phyloP scores from a whole-genome alignment of 768 basidiomycete genomes.

The Xerocomus potaroensis region DNA sequence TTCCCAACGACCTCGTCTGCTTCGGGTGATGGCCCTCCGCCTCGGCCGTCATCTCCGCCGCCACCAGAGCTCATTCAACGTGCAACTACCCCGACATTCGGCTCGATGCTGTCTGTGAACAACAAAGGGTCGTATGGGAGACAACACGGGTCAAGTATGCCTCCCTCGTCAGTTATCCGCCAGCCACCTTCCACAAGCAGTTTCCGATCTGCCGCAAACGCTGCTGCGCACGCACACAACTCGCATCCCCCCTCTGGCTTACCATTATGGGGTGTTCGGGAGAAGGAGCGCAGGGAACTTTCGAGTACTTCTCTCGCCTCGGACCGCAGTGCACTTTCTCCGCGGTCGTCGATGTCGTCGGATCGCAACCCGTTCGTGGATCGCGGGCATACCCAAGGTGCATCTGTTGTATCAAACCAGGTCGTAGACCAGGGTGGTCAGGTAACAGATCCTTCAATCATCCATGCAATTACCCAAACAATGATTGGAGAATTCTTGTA shows the following conservation, averaged over 20 bases:
- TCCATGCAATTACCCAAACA: constrained; percentile 97
- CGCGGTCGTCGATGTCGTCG: constrained; percentile 80
- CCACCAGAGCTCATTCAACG: constrained; percentile 90
- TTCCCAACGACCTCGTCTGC: constrained; percentile 40
- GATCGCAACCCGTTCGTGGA: constrained; percentile 55
- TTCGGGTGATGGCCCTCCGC: constrained; percentile 64
- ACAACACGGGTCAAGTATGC: constrained; percentile 72
- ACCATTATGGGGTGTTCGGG: constrained; percentile 48
- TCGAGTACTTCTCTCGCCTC: constrained; percentile 71
- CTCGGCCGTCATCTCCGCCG: constrained; percentile 88
- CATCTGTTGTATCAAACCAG: constrained; percentile 45
- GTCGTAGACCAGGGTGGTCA: constrained; percentile 27
- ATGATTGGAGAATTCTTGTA: constrained; percentile 99
- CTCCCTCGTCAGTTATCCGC: constrained; percentile 62
- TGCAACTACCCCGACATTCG: constrained; percentile 82
- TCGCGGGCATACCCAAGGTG: constrained; percentile 32
- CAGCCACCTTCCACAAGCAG: constrained; percentile 77
- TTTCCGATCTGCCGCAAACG: constrained; percentile 71
- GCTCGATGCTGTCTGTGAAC: constrained; percentile 55
- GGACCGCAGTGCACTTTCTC: constrained; percentile 63
- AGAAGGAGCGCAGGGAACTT: constrained; percentile 51
- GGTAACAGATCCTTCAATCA: constrained; percentile 82
- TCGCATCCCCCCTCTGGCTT: constrained; percentile 40
- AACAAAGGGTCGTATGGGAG: constrained; percentile 47
- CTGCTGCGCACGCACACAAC: constrained; percentile 48